phyloP scores from a whole-genome alignment of 768 basidiomycete genomes.

The Naganishia vishniacii region DNA sequence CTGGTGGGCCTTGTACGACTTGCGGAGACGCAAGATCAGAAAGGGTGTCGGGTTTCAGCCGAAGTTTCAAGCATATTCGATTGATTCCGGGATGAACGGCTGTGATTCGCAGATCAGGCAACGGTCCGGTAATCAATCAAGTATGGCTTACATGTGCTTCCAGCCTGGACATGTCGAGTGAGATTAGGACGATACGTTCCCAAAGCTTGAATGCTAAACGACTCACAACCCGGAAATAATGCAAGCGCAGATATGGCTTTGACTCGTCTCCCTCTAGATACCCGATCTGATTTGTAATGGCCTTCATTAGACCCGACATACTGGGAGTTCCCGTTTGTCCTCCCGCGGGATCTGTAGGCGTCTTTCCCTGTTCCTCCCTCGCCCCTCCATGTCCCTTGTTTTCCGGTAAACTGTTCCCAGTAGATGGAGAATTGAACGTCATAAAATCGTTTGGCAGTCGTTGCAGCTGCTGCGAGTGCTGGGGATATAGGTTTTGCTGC shows the following conservation, averaged over 20 bases:
- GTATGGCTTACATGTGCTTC: slow-evolving; percentile 16
- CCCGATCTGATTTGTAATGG: slow-evolving; percentile 29
- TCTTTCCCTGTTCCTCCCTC: not conserved
- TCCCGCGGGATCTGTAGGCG: not conserved
- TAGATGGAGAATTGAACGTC: not conserved
- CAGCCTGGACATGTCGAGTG: not conserved
- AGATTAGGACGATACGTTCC: not conserved
- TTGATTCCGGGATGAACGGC: slow-evolving; percentile 47
- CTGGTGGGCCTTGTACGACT: slow-evolving; percentile 20
- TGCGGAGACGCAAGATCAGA: slow-evolving; percentile 29
- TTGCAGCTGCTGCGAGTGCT: not conserved
- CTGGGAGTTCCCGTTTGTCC: not conserved
- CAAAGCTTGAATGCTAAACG: not conserved
- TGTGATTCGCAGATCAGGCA: slow-evolving; percentile 19
- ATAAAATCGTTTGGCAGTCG: not conserved
- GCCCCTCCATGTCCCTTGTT: not conserved
- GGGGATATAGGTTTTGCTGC: not conserved
- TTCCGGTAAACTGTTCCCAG: not conserved
- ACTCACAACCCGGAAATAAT: slow-evolving; percentile 46
- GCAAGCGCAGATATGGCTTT: slow-evolving; percentile 42
- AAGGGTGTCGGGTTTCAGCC: slow-evolving; percentile 28
- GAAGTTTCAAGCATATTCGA: slow-evolving; percentile 44
- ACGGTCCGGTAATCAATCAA: too few species aligned
- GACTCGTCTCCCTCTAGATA: slow-evolving; percentile 44
- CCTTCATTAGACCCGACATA: slow-evolving; percentile 20